Evolutionary conservation across 768 basidiomycete genomes (phyloP), one percentile per base, ranked within the genome.

Genomic region (Termitomyces eurrhizus): DNA sequence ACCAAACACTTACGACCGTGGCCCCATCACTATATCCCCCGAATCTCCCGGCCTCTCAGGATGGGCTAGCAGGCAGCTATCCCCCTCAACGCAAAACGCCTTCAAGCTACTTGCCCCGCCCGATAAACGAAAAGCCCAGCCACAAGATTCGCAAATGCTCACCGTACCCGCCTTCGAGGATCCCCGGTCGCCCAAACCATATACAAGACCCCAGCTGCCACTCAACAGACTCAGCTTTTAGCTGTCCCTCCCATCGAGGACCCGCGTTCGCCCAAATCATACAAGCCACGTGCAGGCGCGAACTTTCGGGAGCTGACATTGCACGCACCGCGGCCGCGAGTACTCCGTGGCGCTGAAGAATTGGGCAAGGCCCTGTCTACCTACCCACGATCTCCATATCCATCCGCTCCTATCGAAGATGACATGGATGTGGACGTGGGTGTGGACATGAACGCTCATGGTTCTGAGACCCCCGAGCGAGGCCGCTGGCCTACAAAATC

Each of bases 1-100:
- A 0, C 72, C 87, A 0, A 67, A 76, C 53, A 77, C 77, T 0
- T 89, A 89, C 67, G 89, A 90, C 69, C 83, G 89, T 44, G 81
- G 78, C 0, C 81, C 89, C 11, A 86, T 87, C 69, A 74, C 78
- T 37, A 78, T 88, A 45, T 79, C 78, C 3, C 86, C 85, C 2
- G 87, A 85, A 66, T 74, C 74, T 3, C 77, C 84, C 29, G 78
- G 77, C 29, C 65, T 87, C 21, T 84, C 86, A 7, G 77, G 76
- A 16, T 82, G 88, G 67, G 81, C 82, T 52, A 82, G 80, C 52
- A 73, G 84, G 52, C 76, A 78, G 18, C 75, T 75, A 68, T 73
- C 72, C 39, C 73, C 77, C 36, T 70, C 72, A 2, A 50, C 69
- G 32, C 44, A 54, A 24, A 71, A 73, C 21, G 71, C 71, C 14